phyloP scores from a whole-genome alignment of 1,284 basidiomycete genomes.

The Rhodotorula sp. region DNA sequence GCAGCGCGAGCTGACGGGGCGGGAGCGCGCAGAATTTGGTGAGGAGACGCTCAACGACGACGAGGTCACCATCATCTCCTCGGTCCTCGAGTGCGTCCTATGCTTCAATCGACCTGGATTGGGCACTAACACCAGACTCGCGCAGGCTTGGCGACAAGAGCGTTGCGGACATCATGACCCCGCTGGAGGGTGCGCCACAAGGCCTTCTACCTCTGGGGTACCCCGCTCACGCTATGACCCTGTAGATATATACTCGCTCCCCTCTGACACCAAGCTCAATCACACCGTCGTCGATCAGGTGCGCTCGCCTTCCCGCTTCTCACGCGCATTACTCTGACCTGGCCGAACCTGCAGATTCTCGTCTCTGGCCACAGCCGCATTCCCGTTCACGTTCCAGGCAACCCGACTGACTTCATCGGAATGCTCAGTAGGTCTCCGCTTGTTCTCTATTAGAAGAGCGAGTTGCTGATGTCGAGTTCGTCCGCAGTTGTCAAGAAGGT shows the following conservation, averaged over 20 bases:
- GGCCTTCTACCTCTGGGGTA: too few relatives aligned
- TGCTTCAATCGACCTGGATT: too few relatives aligned
- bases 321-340: constrained; percentile 58
- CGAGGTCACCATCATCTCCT: constrained; percentile 73
- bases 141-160: constrained; percentile 43
- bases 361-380: constrained; percentile 83
- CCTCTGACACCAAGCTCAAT: constrained; percentile 75
- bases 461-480: background rate
- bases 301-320: constrained; percentile 29
- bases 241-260: constrained; percentile 71
- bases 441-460: accelerated
- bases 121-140: background rate
- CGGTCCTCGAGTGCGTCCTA: constrained; percentile 61
- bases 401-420: constrained; percentile 77
- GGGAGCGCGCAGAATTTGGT: constrained; percentile 60
- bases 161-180: constrained; percentile 59
- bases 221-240: background rate
- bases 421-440: constrained; percentile 62
- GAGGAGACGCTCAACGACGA: constrained; percentile 71
- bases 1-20: constrained; percentile 45
- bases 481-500: constrained; percentile 61
- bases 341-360: constrained; percentile 53
- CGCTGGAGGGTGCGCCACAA: constrained; percentile 52
- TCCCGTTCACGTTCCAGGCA: constrained; percentile 78
- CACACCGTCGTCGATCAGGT: constrained; percentile 68